phyloP scores from a whole-genome alignment of 148 eudicot species.

The Spergularia bocconei region DNA sequence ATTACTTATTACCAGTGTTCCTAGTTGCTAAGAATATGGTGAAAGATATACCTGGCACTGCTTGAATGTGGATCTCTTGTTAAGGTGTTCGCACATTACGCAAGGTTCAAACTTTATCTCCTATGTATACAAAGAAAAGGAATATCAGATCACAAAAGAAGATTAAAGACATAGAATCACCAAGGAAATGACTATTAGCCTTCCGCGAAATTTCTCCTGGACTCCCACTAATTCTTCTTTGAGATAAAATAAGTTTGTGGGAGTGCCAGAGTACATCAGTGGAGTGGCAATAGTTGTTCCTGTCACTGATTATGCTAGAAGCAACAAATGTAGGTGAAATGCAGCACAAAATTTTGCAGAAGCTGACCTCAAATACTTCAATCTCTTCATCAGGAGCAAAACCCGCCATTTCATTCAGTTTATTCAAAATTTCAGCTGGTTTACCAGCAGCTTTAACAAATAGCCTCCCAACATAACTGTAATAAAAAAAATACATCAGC shows the following conservation, averaged over 20 bases:
- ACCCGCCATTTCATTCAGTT: slow-evolving; percentile 78
- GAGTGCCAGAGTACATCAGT: too few species aligned
- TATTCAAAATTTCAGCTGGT: slow-evolving; percentile 60
- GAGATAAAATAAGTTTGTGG: too few species aligned
- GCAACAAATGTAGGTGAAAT: not conserved
- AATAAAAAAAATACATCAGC: slow-evolving; percentile 18
- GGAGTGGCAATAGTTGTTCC: too few species aligned
- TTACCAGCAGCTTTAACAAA: slow-evolving; percentile 62
- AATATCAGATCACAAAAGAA: not conserved
- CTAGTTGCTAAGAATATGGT: not conserved
- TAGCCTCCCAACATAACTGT: slow-evolving; percentile 82
- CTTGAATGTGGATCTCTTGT: slow-evolving; percentile 57
- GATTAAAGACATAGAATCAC: not conserved
- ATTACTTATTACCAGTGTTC: not conserved
- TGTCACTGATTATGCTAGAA: not conserved
- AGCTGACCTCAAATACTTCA: slow-evolving; percentile 70
- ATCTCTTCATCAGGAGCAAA: slow-evolving; percentile 76
- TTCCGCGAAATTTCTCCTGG: too few species aligned
- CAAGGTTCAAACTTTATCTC: slow-evolving; percentile 91
- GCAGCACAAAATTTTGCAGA: not conserved
- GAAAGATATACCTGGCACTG: slow-evolving; percentile 66
- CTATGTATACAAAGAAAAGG: slow-evolving; percentile 36
- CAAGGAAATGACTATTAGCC: not conserved
- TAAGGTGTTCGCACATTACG: slow-evolving; percentile 91
- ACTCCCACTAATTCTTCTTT: too few species aligned